Evolutionary conservation across 2,329 filamentous ascomycete species (phyloP), one percentile per base, ranked within the genome.

Genomic region (Verticillium dahliae): DNA sequence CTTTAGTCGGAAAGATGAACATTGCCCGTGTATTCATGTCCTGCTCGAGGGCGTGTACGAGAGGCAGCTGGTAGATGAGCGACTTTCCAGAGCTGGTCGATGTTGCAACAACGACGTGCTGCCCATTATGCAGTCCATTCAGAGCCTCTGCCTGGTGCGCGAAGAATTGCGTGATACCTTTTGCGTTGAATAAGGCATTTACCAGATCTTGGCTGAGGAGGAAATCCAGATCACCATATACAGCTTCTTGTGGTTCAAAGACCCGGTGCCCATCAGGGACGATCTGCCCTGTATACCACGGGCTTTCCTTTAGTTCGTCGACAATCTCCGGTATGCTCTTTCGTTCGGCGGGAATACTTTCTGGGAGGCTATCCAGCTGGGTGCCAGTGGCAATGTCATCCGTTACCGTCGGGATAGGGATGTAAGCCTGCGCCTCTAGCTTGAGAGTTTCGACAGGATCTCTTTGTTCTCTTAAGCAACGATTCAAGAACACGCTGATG

Each of bases 1-100:
- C 95, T 75, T 99, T 99, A 0, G 95, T 99, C 0, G 95, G 95
- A 64, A 99, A 99, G 39, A 99, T 97, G 72, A 97, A 98, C 88
- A 99, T 92, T 2, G 95, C 95, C 68, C 95, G 82, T 9, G 91
- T 90, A 61, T 88, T 81, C 2, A 75, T 78, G 69, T 98, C 90
- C 59, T 85, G 80, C 73, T 99, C 94, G 2, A 99, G 78, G 58
- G 91, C 90, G 70, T 96, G 87, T 11, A 99, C 77, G 55, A 99
- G 92, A 0, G 95, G 95, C 15, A 99, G 83, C 70, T 99, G 95
- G 70, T 98, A 99, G 64, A 99, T 97, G n/a, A 99, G 78, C 6
- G 92, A 97, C 74, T 99, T 99, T 11, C 95, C 95, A 1, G 95
- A 99, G 71, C 91, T 96, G 0, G 95, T 99, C 0, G 94, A 96